These are phyloP conservation scores for Quercus tomentella DNA, from an alignment of 331 rosid species.

Conservation along the genomic window DNA sequence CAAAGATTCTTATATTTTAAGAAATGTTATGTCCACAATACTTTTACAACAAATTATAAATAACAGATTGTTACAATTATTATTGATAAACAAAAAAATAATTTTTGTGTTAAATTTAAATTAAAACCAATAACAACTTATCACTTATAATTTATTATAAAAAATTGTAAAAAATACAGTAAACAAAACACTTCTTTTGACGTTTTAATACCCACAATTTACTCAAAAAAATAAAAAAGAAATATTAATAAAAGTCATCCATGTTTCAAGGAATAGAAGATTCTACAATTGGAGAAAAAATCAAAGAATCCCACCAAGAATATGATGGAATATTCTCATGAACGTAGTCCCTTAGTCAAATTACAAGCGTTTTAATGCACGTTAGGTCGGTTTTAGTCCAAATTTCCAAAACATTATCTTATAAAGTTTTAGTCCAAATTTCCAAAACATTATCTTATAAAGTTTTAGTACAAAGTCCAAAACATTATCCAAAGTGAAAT, in stretches of 20 bases:
- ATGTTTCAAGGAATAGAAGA: constrained; percentile 9
- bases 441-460: not conserved
- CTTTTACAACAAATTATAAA: too few species aligned
- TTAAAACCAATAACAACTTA: too few species aligned
- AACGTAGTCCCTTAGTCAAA: not conserved
- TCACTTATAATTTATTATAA: too few species aligned
- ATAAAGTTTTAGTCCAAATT: too few species aligned
- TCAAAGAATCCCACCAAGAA: too few species aligned
- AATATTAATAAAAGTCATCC: not conserved
- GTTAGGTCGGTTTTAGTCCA: not conserved
- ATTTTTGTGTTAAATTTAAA: not conserved
- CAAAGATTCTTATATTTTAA: not conserved
- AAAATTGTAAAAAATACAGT: too few species aligned
- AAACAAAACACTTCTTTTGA: not conserved
- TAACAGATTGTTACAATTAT: accelerated
- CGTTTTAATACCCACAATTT: too few species aligned
- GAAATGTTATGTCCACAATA: accelerated
- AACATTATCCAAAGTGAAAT: constrained; percentile 7
- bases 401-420: not conserved
- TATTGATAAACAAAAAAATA: too few species aligned
- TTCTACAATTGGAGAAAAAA: not conserved
- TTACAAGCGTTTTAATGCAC: not conserved
- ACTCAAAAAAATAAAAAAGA: not conserved
- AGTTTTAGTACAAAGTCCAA: not conserved
- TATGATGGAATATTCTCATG: not conserved